These are phyloP conservation scores for Trichocomaceae sp. DNA, from an alignment of 2,329 filamentous ascomycete genomes.

Conservation along the genomic window DNA sequence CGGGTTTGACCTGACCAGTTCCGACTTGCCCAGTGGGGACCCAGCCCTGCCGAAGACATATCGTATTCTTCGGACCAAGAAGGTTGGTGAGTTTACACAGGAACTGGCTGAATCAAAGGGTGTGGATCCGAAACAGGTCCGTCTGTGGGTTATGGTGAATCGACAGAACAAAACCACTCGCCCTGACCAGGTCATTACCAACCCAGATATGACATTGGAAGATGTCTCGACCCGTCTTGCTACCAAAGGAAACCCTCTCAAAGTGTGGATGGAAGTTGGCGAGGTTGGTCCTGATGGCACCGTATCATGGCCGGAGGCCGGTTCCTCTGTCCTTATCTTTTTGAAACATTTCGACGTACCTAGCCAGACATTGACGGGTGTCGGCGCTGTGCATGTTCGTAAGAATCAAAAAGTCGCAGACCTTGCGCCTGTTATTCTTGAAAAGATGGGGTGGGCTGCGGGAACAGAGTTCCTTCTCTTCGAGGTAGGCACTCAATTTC, in stretches of 20 bases:
- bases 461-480: constrained; percentile 68
- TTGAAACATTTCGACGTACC: constrained; percentile 85
- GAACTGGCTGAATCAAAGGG: constrained; percentile 64
- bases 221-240: constrained; percentile 64
- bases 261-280: constrained; percentile 79
- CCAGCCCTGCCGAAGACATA: constrained; percentile 65
- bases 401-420: constrained; percentile 85
- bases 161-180: constrained; percentile 94
- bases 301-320: constrained; percentile 57
- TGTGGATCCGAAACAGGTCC: constrained; percentile 61
- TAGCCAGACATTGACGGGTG: constrained; percentile 65
- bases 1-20: constrained; percentile 72
- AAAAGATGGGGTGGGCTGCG: constrained; percentile 79
- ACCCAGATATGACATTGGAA: constrained; percentile 68
- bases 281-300: constrained; percentile 64
- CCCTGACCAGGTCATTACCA: constrained; percentile 79
- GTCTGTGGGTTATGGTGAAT: constrained; percentile 97
- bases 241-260: constrained; percentile 62
- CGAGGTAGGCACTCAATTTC: constrained; percentile 50
- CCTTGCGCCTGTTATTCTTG: constrained; percentile 66
- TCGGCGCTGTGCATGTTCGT: constrained; percentile 79
- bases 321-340: constrained; percentile 69
- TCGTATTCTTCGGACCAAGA: constrained; percentile 67
- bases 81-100: constrained; percentile 66
- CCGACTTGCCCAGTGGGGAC: constrained; percentile 57